phyloP scores from a whole-genome alignment of 441 rosid species.

The Corymbia calophylla region DNA sequence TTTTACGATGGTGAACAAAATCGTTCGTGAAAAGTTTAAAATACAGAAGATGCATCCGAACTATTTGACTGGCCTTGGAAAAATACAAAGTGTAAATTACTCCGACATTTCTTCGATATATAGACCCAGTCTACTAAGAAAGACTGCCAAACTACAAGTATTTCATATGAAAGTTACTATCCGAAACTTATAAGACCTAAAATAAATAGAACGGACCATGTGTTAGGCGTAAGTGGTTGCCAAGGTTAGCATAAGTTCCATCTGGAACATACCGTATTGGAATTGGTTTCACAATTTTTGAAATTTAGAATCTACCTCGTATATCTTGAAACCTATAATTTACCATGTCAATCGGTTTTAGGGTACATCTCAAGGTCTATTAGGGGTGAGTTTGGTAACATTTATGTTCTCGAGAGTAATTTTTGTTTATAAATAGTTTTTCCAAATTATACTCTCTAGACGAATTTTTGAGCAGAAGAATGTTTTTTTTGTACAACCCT shows the following conservation, averaged over 20 bases:
- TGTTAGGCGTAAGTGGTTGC: not conserved
- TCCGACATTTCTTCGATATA: not conserved
- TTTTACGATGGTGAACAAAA: not conserved
- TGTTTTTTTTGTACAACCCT: no score
- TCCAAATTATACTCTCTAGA: no score
- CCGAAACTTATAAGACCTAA: not conserved
- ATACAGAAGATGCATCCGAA: not conserved
- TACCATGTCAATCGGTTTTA: not conserved
- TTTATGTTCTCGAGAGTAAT: no score
- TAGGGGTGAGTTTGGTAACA: no score
- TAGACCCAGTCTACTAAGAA: not conserved
- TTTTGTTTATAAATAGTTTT: no score
- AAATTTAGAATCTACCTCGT: no score
- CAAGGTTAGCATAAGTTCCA: not conserved
- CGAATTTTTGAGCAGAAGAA: no score
- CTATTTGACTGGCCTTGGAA: not conserved
- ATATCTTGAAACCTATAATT: not conserved
- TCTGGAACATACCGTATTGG: not conserved
- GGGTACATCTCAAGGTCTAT: fast-evolving
- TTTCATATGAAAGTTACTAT: not conserved
- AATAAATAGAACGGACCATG: not conserved
- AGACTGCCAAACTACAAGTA: not conserved
- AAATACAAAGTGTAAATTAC: not conserved
- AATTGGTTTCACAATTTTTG: not conserved
- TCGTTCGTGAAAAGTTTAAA: not conserved